These are phyloP conservation scores for Hyaloscypha finlandica DNA, from an alignment of 495 filamentous ascomycete species.

Conservation along the genomic window DNA sequence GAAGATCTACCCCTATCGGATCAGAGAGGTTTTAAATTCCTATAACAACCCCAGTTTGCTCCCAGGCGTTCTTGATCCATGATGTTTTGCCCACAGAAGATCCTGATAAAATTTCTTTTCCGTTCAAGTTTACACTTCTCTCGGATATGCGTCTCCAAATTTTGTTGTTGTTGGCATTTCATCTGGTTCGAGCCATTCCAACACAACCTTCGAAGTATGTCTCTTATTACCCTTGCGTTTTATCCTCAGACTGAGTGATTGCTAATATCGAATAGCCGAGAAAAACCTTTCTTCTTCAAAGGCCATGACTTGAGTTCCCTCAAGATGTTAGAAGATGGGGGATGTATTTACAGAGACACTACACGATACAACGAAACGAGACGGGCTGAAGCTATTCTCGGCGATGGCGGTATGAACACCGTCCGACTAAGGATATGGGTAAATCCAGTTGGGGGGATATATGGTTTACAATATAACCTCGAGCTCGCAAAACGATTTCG, in stretches of 20 bases:
- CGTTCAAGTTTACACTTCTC: background rate
- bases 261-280: background rate
- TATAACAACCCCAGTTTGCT: background rate
- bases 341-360: slow-evolving; percentile 41
- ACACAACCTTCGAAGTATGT: background rate
- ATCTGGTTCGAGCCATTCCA: slow-evolving; percentile 10
- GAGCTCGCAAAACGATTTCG: slow-evolving; percentile 38
- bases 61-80: background rate
- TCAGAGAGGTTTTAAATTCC: background rate
- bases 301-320: slow-evolving; percentile 44
- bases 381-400: slow-evolving; percentile 42
- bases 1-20: background rate
- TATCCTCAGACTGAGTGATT: background rate
- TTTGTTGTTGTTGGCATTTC: background rate
- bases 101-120: no score
- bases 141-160: slow-evolving; percentile 1
- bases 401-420: slow-evolving; percentile 45
- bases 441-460: slow-evolving; percentile 32
- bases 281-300: slow-evolving; percentile 37
- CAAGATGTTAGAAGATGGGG: slow-evolving; percentile 38
- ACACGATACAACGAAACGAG: slow-evolving; percentile 36
- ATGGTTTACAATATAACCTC: slow-evolving; percentile 36
- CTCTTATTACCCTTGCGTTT: background rate
- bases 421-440: slow-evolving; percentile 40
- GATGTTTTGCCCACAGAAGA: background rate